These are phyloP conservation scores for Nelumbo lutea DNA, from an alignment of 164 flowering plant genomes.

Conservation along the genomic window DNA sequence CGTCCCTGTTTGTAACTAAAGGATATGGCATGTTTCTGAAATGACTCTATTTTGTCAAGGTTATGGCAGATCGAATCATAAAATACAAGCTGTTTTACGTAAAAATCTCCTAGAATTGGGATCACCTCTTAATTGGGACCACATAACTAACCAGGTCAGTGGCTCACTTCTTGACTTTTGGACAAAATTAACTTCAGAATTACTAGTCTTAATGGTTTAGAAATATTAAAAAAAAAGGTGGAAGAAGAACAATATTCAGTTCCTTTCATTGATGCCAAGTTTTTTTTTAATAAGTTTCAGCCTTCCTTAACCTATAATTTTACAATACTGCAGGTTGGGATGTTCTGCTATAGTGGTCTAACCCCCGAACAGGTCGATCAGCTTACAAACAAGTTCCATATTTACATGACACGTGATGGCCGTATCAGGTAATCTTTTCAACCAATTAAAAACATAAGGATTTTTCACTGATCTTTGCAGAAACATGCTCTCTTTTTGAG, in stretches of 20 bases:
- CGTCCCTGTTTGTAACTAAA: background rate
- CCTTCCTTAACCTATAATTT: background rate
- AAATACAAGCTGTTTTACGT: conserved; percentile 21
- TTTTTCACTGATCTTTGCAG: too few relatives aligned
- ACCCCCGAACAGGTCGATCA: conserved; percentile 23
- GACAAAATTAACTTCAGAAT: background rate
- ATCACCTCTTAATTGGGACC: conserved; percentile 28
- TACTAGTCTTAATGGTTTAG: too few relatives aligned
- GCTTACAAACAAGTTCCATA: conserved; percentile 22
- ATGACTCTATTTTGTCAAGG: conserved; percentile 2
- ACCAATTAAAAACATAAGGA: too few relatives aligned
- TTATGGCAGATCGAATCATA: conserved; percentile 22
- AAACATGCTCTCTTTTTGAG: too few relatives aligned
- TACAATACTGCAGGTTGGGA: conserved; percentile 24
- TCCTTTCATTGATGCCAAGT: too few relatives aligned
- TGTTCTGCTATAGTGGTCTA: conserved; percentile 34
- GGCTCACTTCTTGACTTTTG: background rate
- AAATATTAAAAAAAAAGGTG: too few relatives aligned
- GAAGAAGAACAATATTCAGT: too few relatives aligned
- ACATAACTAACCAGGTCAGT: conserved; percentile 34
- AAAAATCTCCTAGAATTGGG: conserved; percentile 22
- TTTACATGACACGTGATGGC: conserved; percentile 30
- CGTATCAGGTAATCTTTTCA: conserved; percentile 27
- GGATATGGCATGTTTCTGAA: too few relatives aligned
- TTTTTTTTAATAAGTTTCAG: too few relatives aligned